Base-by-base conservation (phyloP, 2,329 filamentous ascomycete genomes). In the Penicillium sp. region DNA sequence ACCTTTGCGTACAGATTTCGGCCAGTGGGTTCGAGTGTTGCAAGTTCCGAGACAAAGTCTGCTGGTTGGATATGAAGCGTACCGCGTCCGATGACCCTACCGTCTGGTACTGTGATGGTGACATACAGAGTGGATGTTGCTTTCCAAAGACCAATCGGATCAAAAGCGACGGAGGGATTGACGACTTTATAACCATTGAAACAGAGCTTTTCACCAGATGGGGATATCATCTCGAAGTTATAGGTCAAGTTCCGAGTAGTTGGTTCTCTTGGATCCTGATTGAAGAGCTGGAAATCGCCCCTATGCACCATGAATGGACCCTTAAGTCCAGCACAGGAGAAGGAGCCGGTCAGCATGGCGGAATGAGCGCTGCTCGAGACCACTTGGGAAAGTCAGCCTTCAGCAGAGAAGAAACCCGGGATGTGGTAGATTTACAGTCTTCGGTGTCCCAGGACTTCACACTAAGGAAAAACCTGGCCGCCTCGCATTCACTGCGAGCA, bases 91-190 rank as follows among this genome's bases (percentile, higher is more conserved):
- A 63, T 15, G 11, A 49, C 37, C 25, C 20, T 38, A 31, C 48
- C 60, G 7, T 59, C 54, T n/a, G 7, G 34, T 31, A 39, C 50
- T 31, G 41, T 39, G 43, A 65, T 54, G n/a, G n/a, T 50, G 25
- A 61, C 25, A 17, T 62, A 59, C 10, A 66, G 47, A 1, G 58
- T 60, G 7, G 62, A 65, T 35, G 62, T 66, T 22, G 59, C 60
- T 38, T 61, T 38, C 65, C 64, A 66, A 8, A 62, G 58, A 20
- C 57, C 58, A 11, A 50, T 48, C n/a, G 54, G 14, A 1, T 59
- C 63, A 17, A 66, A 59, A 5, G 62, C 50, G 12, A 57, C 42
- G 11, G 15, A 38, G 1, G 57, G 45, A 42, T 59, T 48, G 22
- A 67, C 52, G 2, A 62, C 3, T 54, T 54, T 47, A n/a, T 55